Evolutionary conservation across 2,329 filamentous ascomycete species (phyloP).

Genomic region (Cercospora zeina): DNA sequence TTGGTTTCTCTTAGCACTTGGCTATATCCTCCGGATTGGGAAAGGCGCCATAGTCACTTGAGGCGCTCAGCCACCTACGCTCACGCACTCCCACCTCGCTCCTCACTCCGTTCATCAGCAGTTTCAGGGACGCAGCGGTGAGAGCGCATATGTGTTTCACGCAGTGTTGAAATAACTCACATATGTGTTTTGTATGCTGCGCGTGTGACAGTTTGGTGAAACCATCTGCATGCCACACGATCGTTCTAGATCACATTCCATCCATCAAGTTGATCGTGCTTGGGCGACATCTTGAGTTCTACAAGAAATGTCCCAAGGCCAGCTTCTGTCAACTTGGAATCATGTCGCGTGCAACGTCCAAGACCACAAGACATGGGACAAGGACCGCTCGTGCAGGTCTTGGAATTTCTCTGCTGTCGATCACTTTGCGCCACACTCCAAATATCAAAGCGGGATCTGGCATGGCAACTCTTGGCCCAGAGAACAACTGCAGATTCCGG

Average conservation of each 20-base stretch:
- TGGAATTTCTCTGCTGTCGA: slow-evolving; percentile 1
- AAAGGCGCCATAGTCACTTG: slow-evolving; percentile 12
- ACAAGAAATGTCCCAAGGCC: slow-evolving; percentile 1
- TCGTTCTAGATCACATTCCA: not conserved
- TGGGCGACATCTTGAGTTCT: not conserved
- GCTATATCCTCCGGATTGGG: slow-evolving; percentile 30
- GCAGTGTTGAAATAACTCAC: not conserved
- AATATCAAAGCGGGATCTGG: slow-evolving; percentile 1
- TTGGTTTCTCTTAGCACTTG: slow-evolving; percentile 23
- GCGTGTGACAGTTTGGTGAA: not conserved
- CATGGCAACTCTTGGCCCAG: slow-evolving; percentile 14
- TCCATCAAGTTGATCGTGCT: slow-evolving; percentile 1
- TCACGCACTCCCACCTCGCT: slow-evolving; percentile 3
- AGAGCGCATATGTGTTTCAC: not conserved
- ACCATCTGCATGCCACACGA: not conserved
- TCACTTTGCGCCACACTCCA: slow-evolving; percentile 18
- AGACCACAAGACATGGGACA: slow-evolving; percentile 17
- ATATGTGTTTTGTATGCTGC: not conserved
- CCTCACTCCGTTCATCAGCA: slow-evolving; percentile 1
- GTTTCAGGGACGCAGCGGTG: not conserved
- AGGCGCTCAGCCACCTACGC: slow-evolving; percentile 43
- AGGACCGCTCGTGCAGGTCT: slow-evolving; percentile 19
- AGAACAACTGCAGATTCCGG: not conserved
- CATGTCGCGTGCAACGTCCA: not conserved
- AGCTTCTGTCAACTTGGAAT: not conserved